These are phyloP conservation scores for Trametes punicea DNA, from an alignment of 768 basidiomycete genomes.

Conservation along the genomic window DNA sequence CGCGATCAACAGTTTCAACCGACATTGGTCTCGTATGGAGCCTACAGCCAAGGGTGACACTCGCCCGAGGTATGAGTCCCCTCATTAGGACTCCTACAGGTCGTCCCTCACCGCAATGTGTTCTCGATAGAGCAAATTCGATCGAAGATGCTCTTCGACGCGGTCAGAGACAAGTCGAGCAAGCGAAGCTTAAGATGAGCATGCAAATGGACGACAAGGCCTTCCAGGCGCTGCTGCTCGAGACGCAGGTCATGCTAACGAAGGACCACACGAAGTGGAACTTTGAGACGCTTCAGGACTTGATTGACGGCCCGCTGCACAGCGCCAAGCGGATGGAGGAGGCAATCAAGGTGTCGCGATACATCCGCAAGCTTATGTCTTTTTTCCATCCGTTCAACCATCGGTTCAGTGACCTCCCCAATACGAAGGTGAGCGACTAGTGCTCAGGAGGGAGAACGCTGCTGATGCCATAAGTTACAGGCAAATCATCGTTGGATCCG, in stretches of 20 bases:
- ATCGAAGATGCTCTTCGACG: constrained; percentile 83
- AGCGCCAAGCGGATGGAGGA: constrained; percentile 94
- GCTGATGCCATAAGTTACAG: constrained; percentile 36
- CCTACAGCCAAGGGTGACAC: constrained; percentile 46
- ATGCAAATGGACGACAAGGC: constrained; percentile 95
- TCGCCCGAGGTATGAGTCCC: constrained; percentile 56
- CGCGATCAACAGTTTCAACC: constrained; percentile 88
- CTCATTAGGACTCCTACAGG: neutral
- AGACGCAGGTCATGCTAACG: constrained; percentile 84
- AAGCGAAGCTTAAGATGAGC: constrained; percentile 82
- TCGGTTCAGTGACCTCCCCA: constrained; percentile 80
- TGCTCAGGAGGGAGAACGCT: neutral
- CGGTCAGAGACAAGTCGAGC: constrained; percentile 88
- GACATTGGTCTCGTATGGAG: constrained; percentile 76
- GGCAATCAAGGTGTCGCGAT: constrained; percentile 85
- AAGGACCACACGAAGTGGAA: constrained; percentile 94
- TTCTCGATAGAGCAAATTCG: constrained; percentile 58
- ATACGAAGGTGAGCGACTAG: constrained; percentile 49
- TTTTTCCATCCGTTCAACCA: constrained; percentile 92
- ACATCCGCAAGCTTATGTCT: constrained; percentile 84
- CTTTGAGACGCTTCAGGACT: constrained; percentile 81
- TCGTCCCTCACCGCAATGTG: neutral
- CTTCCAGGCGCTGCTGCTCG: constrained; percentile 80
- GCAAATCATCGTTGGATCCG: constrained; percentile 80
- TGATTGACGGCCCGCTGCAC: constrained; percentile 88